Evolutionary conservation across 345 rosid species (phyloP), one percentile per base, ranked within the genome.

Genomic region (Linum trigynum): DNA sequence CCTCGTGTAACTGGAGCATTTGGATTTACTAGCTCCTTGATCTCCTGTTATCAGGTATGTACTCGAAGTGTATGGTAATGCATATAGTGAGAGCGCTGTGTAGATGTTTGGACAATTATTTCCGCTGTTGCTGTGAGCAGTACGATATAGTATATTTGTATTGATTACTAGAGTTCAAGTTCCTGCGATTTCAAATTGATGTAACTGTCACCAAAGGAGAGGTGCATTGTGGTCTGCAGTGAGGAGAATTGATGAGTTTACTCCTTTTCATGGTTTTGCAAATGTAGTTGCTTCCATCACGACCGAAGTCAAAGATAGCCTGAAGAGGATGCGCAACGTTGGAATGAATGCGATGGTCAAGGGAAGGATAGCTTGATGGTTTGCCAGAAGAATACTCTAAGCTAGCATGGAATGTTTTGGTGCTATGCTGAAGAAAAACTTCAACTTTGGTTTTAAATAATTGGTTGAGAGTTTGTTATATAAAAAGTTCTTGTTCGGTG

Each of bases 1-100:
- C 90, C 98, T 62, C 97, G 99, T 48, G 90, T 89, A 53, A 89
- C 96, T 2, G 99, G 99, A 61, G 96, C 85, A 41, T 68, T 87
- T 17, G 98, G 98, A 76, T 83, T 91, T 69, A 78, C 68, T 76
- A 76, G 79, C 65, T 95, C 99, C 17, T 85, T 95, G 56, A 91
- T 95, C 72, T 85, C 97, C 60, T 95, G 99, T 75, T 95, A 91
- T 76, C 98, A 91, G 98, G 99, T 91, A 81, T 53, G 4, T 23
- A 12, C 1, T n/a, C 37, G 37, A 11, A 12, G 1, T 39, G 32
- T 48, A 15, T 23, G 32, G 32, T 23, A 23, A 39, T 38, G 53
- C 23, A 57, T n/a, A 17, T 69, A 38, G 36, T n/a, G 17, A 39
- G n/a, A 15, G 14, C 8, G 32, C 5, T 15, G 50, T 4, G 5